Percentiles rank a stretch among this genome's conserved stretches.
Evolutionary conservation across 192 early-diverging fungal genomes (phyloP).

Genomic region (Coemansia sp.): DNA sequence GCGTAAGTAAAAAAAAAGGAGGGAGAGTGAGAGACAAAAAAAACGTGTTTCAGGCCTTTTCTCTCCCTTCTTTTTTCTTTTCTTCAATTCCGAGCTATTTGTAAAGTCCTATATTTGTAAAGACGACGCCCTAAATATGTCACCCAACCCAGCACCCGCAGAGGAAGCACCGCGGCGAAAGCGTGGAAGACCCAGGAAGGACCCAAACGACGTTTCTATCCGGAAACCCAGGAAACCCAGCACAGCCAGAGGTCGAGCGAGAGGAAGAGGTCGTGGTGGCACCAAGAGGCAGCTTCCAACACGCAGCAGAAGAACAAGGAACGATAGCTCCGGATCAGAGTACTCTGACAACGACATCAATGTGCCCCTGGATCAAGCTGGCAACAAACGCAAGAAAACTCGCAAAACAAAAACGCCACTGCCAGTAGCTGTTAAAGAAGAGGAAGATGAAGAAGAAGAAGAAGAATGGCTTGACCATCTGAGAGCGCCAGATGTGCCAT

Average conservation of each 20-base stretch:
- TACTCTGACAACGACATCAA: background rate
- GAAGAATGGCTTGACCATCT: background rate
- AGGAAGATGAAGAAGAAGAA: background rate
- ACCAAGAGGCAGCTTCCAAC: background rate
- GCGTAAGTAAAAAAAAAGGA: too few relatives aligned
- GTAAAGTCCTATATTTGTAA: too few relatives aligned
- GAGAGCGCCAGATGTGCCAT: background rate
- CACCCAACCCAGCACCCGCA: background rate
- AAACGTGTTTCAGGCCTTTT: too few relatives aligned
- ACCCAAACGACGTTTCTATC: background rate
- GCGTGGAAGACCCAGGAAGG: slow-evolving; percentile 3
- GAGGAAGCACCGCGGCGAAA: background rate
- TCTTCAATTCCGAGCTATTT: too few relatives aligned
- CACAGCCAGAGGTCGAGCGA: slow-evolving; percentile 5
- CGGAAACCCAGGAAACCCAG: background rate
- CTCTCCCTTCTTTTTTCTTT: too few relatives aligned
- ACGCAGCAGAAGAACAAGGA: background rate
- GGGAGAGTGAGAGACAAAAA: too few relatives aligned
- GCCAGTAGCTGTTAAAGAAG: background rate
- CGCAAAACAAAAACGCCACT: background rate
- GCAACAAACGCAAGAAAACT: background rate
- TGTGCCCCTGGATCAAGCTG: background rate
- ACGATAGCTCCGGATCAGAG: background rate
- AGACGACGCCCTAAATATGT: background rate
- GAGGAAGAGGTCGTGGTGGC: background rate